These are phyloP conservation scores for Colletotrichum neosansevieriae DNA, from an alignment of 2,329 filamentous ascomycete species.

Conservation along the genomic window DNA sequence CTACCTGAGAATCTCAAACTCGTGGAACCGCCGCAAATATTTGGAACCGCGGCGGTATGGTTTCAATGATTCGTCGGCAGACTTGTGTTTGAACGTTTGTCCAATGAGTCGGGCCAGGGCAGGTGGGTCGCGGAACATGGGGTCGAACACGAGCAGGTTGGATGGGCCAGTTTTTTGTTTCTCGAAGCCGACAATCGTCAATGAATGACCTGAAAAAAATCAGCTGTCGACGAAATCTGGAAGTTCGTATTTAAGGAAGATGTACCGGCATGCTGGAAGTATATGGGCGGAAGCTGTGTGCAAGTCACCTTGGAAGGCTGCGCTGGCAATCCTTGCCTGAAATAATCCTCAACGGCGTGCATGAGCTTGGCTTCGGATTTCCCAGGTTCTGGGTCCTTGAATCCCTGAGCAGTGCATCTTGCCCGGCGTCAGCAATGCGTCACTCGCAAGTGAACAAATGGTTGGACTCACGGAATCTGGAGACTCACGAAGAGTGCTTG, in stretches of 20 bases:
- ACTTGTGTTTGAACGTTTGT: conserved; percentile 56
- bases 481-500: conserved; percentile 81
- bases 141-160: conserved; percentile 89
- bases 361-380: conserved; percentile 69
- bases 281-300: conserved; percentile 84
- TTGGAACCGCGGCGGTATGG: conserved; percentile 78
- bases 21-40: conserved; percentile 77
- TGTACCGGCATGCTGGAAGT: conserved; percentile 84
- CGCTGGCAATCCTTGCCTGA: conserved; percentile 66
- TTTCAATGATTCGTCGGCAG: conserved; percentile 70
- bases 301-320: conserved; percentile 71
- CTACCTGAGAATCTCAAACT: conserved; percentile 78
- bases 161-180: conserved; percentile 70
- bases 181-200: conserved; percentile 91
- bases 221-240: not conserved
- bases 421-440: conserved; percentile 11
- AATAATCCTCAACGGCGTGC: conserved; percentile 79
- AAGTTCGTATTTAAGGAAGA: not conserved
- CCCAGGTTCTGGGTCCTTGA: conserved; percentile 62
- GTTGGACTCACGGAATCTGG: conserved; percentile 70
- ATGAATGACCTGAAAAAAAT: conserved; percentile 75
- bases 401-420: conserved; percentile 73
- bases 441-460: not conserved
- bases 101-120: conserved; percentile 71
- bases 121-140: conserved; percentile 79